A percentile compares a stretch with the other conserved stretches of the same genome.
Conservation (phyloP, 305 asterid species). For the Lippia alba region DNA sequence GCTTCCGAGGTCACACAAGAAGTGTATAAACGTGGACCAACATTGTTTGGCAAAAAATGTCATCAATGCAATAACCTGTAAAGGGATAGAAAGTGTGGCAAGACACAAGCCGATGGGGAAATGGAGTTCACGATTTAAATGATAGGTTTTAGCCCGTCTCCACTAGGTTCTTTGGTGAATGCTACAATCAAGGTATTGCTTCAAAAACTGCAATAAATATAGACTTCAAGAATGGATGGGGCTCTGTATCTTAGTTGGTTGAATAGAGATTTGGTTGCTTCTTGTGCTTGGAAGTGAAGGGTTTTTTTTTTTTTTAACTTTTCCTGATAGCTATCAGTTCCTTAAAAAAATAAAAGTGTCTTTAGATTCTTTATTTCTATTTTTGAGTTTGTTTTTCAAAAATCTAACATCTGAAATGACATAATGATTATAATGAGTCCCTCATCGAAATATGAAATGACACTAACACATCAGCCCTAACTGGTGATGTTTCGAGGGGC, state of each 20-base stretch:
- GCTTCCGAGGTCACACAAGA: slow-evolving; percentile 69
- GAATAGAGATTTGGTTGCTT: slow-evolving; percentile 83
- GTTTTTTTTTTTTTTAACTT: slow-evolving; percentile 12
- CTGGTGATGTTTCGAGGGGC: too few relatives aligned
- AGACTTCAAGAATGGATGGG: slow-evolving; percentile 83
- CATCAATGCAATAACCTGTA: slow-evolving; percentile 82
- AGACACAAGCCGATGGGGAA: slow-evolving; percentile 80
- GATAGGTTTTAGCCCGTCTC: slow-evolving; percentile 83
- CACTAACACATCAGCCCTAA: too few relatives aligned
- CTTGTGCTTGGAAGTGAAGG: slow-evolving; percentile 88
- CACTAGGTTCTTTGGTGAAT: slow-evolving; percentile 74
- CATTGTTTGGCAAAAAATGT: slow-evolving; percentile 83
- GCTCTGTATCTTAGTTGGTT: slow-evolving; percentile 95
- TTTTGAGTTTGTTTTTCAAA: too few relatives aligned
- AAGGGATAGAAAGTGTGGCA: slow-evolving; percentile 81
- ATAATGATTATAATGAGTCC: too few relatives aligned
- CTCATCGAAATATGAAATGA: too few relatives aligned
- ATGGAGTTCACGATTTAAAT: slow-evolving; percentile 79
- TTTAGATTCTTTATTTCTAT: too few relatives aligned
- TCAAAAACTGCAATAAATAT: slow-evolving; percentile 54
- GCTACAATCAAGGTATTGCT: slow-evolving; percentile 72
- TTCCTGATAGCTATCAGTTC: slow-evolving; percentile 26
- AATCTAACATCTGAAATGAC: too few relatives aligned
- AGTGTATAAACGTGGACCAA: slow-evolving; percentile 79
- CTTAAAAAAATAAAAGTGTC: too few relatives aligned